Evolutionary conservation across 2,329 filamentous ascomycete species (phyloP), one percentile per base, ranked within the genome.

Genomic region (Cryphonectria nitschkei): DNA sequence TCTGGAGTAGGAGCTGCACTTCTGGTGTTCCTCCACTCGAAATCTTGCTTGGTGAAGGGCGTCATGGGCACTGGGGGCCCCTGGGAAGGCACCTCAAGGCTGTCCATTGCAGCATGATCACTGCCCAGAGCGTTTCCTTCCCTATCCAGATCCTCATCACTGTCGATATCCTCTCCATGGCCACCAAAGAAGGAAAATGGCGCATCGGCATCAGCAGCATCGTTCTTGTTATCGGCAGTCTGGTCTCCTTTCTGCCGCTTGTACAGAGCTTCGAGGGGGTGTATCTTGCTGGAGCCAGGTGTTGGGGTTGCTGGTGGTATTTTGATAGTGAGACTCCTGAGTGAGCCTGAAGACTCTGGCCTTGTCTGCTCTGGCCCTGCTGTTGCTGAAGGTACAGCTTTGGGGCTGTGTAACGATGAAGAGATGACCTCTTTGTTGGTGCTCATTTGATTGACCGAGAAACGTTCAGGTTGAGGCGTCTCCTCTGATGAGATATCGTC

Each of bases 1-100:
- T 99, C 96, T 0, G 96, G 96, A 0, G 96, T 99, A 0, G 96
- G 96, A 2, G 96, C 96, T 7, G 94, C 94, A 78, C 94, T 98
- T 69, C 96, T 88, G n/a, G 93, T 78, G 66, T 88, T 88, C 73
- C 94, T 88, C 81, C 85, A 89, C 75, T 93, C 91, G 41, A 95
- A 84, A 75, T 98, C 95, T 75, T 90, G 88, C 73, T 90, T 89
- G 0, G 93, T 93, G 79, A 90, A 97, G 0, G 95, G 95, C 0
- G 95, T 98, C 80, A 94, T 89, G 16, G 94, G 95, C 5, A 83
- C 77, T 14, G 87, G 80, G 32, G 72, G 74, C 6, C 73, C 71
- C 5, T 74, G 74, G 7, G 73, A 71, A 2, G 67, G 52, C 16
- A 64, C 64, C 1, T 46, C 60, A 1, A 74, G 69, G 65, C 41